Base-by-base conservation (phyloP, 352 stramenopile genomes). In the Phytophthora lateralis region DNA sequence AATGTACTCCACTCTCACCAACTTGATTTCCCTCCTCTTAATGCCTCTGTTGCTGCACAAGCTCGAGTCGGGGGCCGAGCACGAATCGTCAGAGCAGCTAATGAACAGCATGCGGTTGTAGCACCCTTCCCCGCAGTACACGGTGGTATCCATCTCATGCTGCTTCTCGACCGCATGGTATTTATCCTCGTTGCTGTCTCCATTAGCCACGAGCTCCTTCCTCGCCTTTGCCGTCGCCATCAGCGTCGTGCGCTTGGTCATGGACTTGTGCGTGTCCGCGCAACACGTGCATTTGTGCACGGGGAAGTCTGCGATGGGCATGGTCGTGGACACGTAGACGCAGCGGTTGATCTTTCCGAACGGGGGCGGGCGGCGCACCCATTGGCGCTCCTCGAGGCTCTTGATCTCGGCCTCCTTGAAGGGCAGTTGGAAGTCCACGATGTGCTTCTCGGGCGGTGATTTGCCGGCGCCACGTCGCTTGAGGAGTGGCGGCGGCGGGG, bases 31-130 rank as follows among this genome's bases (percentile, higher is more conserved):
- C 12, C 78, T 74, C 20, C 80, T 75, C 51, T 85, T 75, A 61
- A 95, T 91, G 6, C 80, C 83, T 7, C 85, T 80, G 55, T 92
- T 95, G 56, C 77, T 81, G 57, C 83, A 95, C 43, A 89, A 60
- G 9, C 49, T 62, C n/a, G 82, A 66, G 55, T 88, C 79, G 0
- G 85, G 80, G 6, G 81, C 85, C 7, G 85, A 94, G 62, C 85
- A 94, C 35, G 76, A 90, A n/a, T 91, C 72, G 29, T 82, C 62
- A 7, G 80, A 89, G 71, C 85, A 94, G 46, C 84, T 91, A 48
- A 94, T 92, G 44, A 91, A 88, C 11, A 91, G 64, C 78, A 94
- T 91, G 55, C 85, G 84, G 67, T 94, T 94, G 71, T 92, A 80
- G 60, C 85, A 94, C 14, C 69, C 70, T 48, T 94, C 85, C 18